phyloP scores from a whole-genome alignment of 2,329 filamentous ascomycete genomes.

The Talaromyces rugulosus region DNA sequence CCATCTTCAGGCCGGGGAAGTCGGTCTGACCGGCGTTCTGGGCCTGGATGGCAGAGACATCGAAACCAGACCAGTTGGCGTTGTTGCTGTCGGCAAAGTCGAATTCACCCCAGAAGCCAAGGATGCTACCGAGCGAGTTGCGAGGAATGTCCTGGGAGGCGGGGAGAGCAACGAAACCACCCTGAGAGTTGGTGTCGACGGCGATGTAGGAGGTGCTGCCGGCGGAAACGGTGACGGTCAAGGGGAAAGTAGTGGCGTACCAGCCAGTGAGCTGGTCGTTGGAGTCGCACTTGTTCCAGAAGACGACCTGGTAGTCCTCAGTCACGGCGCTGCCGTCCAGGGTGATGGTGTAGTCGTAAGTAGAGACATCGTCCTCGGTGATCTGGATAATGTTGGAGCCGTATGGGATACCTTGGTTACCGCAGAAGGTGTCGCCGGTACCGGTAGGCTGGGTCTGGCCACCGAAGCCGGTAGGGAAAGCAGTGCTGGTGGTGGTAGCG shows the following conservation, averaged over 20 bases:
- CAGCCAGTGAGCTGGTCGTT: slow-evolving; percentile 29
- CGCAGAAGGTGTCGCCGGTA: slow-evolving; percentile 24
- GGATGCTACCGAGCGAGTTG: slow-evolving; percentile 26
- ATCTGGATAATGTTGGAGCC: slow-evolving; percentile 40
- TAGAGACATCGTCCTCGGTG: slow-evolving; percentile 24
- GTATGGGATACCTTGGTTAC: slow-evolving; percentile 35
- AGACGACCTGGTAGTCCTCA: slow-evolving; percentile 32
- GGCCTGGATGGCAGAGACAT: slow-evolving; percentile 38
- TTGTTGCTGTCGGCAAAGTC: slow-evolving; percentile 31
- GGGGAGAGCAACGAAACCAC: slow-evolving; percentile 31
- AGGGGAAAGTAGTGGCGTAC: slow-evolving; percentile 27
- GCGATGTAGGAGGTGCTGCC: slow-evolving; percentile 33
- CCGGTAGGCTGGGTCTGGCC: slow-evolving; percentile 16
- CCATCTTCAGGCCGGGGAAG: slow-evolving; percentile 33
- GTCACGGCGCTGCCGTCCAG: slow-evolving; percentile 25
- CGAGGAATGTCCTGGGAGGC: slow-evolving; percentile 22
- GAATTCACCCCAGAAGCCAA: slow-evolving; percentile 41
- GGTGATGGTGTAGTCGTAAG: slow-evolving; percentile 34
- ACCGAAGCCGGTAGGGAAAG: slow-evolving; percentile 33
- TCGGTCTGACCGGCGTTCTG: slow-evolving; percentile 25
- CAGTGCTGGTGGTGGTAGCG: slow-evolving; percentile 13
- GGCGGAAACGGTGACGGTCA: slow-evolving; percentile 28
- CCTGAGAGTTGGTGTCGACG: slow-evolving; percentile 33
- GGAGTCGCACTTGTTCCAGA: slow-evolving; percentile 40
- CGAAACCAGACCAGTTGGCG: slow-evolving; percentile 32